phyloP scores from a whole-genome alignment of 805 yeast genomes.

The Isabelozyma gotoi region DNA sequence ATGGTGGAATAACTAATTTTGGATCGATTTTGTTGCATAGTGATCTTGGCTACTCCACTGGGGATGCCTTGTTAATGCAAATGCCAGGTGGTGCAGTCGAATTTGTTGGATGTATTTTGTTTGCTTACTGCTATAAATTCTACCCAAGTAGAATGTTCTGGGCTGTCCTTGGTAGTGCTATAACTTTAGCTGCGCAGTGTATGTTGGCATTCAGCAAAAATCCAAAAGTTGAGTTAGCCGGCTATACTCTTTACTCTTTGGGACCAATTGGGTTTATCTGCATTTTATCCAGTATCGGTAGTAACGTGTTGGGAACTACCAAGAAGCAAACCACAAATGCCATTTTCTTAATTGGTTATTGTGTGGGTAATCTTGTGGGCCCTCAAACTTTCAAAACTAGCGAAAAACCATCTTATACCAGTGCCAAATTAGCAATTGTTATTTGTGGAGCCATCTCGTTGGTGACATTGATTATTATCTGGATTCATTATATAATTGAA shows the following conservation, averaged over 20 bases:
- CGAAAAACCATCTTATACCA: slow-evolving; percentile 25
- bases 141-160: slow-evolving; percentile 22
- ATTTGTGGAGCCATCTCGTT: slow-evolving; percentile 9
- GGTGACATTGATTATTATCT: slow-evolving; percentile 10
- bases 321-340: slow-evolving; percentile 27
- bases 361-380: slow-evolving; percentile 28
- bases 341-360: slow-evolving; percentile 23
- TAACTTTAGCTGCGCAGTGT: slow-evolving; percentile 25
- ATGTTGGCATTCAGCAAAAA: slow-evolving; percentile 26
- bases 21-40: slow-evolving; percentile 22
- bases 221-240: slow-evolving; percentile 24
- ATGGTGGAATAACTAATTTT: slow-evolving; percentile 38
- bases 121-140: slow-evolving; percentile 13
- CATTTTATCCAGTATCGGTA: slow-evolving; percentile 18
- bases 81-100: slow-evolving; percentile 41
- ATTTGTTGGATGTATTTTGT: slow-evolving; percentile 19
- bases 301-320: slow-evolving; percentile 26
- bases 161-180: slow-evolving; percentile 19
- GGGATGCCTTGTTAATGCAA: slow-evolving; percentile 27
- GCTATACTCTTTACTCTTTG: slow-evolving; percentile 25
- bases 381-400: slow-evolving; percentile 22
- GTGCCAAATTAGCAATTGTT: slow-evolving; percentile 22
- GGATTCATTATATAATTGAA: slow-evolving; percentile 10
- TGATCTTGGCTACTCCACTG: slow-evolving; percentile 16
- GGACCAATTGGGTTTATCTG: slow-evolving; percentile 27